phyloP scores from a whole-genome alignment of 345 rosid species.

The Clausena lansium region DNA sequence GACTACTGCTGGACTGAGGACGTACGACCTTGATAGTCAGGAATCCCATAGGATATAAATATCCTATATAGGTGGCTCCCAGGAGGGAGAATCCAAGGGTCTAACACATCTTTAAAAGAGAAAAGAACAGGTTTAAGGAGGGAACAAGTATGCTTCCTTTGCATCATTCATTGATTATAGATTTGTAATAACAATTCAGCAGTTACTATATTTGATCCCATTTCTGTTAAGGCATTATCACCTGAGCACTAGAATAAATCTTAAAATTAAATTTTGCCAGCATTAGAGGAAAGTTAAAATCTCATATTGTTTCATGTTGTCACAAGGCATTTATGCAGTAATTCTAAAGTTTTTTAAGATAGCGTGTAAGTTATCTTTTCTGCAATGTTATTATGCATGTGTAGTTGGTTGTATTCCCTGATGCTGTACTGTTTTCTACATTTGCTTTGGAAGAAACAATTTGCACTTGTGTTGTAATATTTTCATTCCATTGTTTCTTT shows the following conservation, averaged over 20 bases:
- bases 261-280: neutral
- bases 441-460: neutral
- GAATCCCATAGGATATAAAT: neutral
- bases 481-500: neutral
- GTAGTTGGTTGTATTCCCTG: neutral
- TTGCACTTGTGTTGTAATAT: neutral
- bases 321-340: neutral
- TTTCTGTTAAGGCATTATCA: neutral
- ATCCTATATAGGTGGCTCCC: neutral
- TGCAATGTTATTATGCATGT: neutral
- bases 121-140: neutral
- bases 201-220: neutral
- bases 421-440: neutral
- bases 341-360: neutral
- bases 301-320: neutral
- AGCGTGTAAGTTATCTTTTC: neutral
- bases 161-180: neutral
- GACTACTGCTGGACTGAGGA: neutral
- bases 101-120: no score
- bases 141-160: neutral
- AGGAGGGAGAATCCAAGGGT: no score
- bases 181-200: neutral
- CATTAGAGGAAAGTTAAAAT: neutral
- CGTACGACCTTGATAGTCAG: neutral
- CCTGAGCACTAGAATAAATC: no score